phyloP scores from a whole-genome alignment of 352 stramenopile species.

The Globisporangium iwayamae region DNA sequence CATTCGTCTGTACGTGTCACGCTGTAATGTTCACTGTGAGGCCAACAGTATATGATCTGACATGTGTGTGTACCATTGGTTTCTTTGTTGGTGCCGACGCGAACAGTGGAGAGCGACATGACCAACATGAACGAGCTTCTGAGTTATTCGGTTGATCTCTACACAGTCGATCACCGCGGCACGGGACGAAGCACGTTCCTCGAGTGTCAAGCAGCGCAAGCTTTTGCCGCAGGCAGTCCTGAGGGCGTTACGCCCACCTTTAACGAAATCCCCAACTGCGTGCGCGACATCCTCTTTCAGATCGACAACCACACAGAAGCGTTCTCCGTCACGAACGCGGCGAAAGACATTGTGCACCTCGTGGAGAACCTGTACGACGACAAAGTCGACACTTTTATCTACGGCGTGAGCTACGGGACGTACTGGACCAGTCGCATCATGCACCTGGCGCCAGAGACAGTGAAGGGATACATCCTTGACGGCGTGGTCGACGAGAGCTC shows the following conservation, averaged over 20 bases:
- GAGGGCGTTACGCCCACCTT: neutral
- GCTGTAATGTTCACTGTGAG: too few species aligned
- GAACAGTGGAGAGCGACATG: slow-evolving; percentile 19
- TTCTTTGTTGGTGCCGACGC: neutral
- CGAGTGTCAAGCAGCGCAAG: slow-evolving; percentile 13
- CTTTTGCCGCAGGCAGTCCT: slow-evolving; percentile 7
- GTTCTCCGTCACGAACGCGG: slow-evolving; percentile 49
- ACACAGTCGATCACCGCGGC: slow-evolving; percentile 25
- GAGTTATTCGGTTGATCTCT: slow-evolving; percentile 6
- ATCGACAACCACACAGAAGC: slow-evolving; percentile 62
- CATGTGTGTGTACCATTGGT: neutral
- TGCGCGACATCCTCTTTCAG: slow-evolving; percentile 34
- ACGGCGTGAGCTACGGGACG: slow-evolving; percentile 29
- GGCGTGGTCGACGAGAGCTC: slow-evolving; percentile 15
- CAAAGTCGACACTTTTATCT: slow-evolving; percentile 17
- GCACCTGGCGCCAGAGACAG: slow-evolving; percentile 20
- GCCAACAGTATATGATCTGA: too few species aligned
- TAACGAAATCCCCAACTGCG: slow-evolving; percentile 13
- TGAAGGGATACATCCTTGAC: slow-evolving; percentile 28
- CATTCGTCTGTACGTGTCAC: slow-evolving; percentile 8
- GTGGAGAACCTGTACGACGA: slow-evolving; percentile 4
- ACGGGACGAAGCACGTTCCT: slow-evolving; percentile 16
- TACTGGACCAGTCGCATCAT: slow-evolving; percentile 21
- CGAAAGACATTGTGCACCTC: slow-evolving; percentile 14
- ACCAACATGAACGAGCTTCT: neutral